These are phyloP conservation scores for Russula earlei DNA, from an alignment of 768 basidiomycete species.

Conservation along the genomic window DNA sequence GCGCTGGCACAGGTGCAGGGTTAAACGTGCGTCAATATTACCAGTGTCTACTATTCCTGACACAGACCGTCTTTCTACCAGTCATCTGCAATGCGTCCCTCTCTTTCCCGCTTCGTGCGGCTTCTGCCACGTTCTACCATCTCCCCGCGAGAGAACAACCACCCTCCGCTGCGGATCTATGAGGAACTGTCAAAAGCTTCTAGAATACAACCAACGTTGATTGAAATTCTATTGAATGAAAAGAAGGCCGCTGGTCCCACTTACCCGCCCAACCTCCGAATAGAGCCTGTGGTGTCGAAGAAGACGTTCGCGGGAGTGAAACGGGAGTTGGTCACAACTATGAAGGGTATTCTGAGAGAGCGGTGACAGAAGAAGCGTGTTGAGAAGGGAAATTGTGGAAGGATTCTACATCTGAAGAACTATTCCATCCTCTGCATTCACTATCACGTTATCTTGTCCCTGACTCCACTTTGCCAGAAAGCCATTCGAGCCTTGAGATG, in stretches of 20 bases:
- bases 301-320: conserved; percentile 33
- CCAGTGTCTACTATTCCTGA: neutral
- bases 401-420: neutral
- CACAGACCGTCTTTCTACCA: neutral
- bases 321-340: conserved; percentile 29
- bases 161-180: conserved; percentile 21
- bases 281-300: conserved; percentile 37
- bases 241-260: conserved; percentile 30
- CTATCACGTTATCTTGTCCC: neutral
- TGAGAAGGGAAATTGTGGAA: neutral
- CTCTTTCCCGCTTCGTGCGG: conserved; percentile 29
- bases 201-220: conserved; percentile 25
- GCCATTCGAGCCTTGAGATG: no score
- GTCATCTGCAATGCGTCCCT: conserved; percentile 25
- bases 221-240: conserved; percentile 34
- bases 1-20: neutral
- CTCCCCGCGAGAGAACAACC: conserved; percentile 21
- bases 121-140: conserved; percentile 31
- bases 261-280: conserved; percentile 43
- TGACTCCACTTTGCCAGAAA: no score
- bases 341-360: conserved; percentile 32
- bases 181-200: conserved; percentile 19
- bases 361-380: conserved; percentile 16
- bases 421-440: no score
- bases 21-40: neutral